These are phyloP conservation scores for Aspergillus unguis DNA, from an alignment of 2,329 filamentous ascomycete genomes.

Conservation along the genomic window DNA sequence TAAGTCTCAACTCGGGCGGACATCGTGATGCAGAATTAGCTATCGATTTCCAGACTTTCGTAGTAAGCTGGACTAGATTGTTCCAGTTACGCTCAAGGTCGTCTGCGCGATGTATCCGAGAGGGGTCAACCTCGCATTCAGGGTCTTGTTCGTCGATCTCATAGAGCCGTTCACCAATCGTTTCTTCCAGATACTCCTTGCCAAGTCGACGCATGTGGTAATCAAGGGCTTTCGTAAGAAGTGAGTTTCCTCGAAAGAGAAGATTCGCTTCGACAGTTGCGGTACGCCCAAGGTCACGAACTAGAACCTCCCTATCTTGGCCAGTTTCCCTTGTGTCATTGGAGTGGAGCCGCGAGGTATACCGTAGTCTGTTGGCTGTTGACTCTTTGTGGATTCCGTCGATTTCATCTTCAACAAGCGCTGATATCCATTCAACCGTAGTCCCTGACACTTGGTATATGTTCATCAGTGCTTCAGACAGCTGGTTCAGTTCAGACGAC, in stretches of 20 bases:
- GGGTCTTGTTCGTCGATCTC: conserved; percentile 89
- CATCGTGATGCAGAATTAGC: conserved; percentile 69
- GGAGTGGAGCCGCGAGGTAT: conserved; percentile 62
- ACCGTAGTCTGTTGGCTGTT: conserved; percentile 60
- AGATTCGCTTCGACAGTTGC: conserved; percentile 81
- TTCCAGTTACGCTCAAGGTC: conserved; percentile 83
- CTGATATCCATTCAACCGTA: conserved; percentile 85
- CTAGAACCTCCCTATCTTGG: conserved; percentile 58
- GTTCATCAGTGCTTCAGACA: conserved; percentile 84
- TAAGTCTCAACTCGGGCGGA: conserved; percentile 75
- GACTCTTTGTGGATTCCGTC: conserved; percentile 85
- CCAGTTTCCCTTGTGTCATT: conserved; percentile 56
- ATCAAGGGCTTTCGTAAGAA: conserved; percentile 89
- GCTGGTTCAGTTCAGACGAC: conserved; percentile 70
- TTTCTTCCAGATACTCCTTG: conserved; percentile 86
- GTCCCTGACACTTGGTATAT: conserved; percentile 91
- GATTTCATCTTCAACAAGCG: conserved; percentile 93
- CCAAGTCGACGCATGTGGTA: conserved; percentile 93
- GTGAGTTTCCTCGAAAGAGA: conserved; percentile 89
- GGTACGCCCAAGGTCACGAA: conserved; percentile 62
- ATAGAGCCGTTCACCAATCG: conserved; percentile 76
- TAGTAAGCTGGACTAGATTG: conserved; percentile 70
- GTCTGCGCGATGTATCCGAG: conserved; percentile 63
- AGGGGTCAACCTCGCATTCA: conserved; percentile 93
- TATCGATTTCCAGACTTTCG: conserved; percentile 82